Evolutionary conservation across 2,329 filamentous ascomycete species (phyloP).

Genomic region (Aulographum hederae): DNA sequence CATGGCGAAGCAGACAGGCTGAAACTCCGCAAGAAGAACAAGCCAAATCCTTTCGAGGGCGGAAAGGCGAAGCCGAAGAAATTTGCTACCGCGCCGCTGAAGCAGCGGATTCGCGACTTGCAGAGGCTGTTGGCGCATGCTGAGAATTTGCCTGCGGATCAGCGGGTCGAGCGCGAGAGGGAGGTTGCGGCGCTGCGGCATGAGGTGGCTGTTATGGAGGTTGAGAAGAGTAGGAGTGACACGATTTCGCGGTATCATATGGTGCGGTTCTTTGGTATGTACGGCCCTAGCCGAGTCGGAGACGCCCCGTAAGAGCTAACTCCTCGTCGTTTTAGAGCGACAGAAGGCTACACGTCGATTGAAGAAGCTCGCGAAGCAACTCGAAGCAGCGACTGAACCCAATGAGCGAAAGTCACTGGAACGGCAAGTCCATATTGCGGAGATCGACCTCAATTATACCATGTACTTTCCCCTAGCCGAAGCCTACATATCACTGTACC

Average conservation of each 20-base stretch:
- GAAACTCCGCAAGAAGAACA: too few species aligned
- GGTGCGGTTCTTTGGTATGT: constrained; percentile 64
- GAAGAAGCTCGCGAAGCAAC: constrained; percentile 44
- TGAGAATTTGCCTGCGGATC: constrained; percentile 44
- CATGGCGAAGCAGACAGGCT: too few species aligned
- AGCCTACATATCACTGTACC: constrained; percentile 45
- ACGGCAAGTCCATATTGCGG: constrained; percentile 43
- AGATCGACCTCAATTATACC: constrained; percentile 62
- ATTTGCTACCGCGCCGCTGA: constrained; percentile 38
- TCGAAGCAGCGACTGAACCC: constrained; percentile 31
- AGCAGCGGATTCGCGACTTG: constrained; percentile 54
- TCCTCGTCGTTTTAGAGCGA: constrained; percentile 46
- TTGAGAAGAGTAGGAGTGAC: constrained; percentile 42
- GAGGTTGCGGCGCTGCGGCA: constrained; percentile 49
- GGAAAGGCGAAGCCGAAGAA: too few species aligned
- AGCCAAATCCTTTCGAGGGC: too few species aligned
- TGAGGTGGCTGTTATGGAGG: constrained; percentile 40
- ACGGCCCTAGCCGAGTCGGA: too few species aligned
- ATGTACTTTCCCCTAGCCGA: constrained; percentile 53
- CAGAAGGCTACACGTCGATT: constrained; percentile 52
- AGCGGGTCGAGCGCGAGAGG: constrained; percentile 50
- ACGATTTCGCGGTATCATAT: constrained; percentile 72
- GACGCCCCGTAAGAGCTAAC: too few species aligned
- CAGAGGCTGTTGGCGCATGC: constrained; percentile 44
- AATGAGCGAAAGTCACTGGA: constrained; percentile 34